Base-by-base conservation (phyloP, 2,329 filamentous ascomycete genomes). In the Lachnellula cervina region DNA sequence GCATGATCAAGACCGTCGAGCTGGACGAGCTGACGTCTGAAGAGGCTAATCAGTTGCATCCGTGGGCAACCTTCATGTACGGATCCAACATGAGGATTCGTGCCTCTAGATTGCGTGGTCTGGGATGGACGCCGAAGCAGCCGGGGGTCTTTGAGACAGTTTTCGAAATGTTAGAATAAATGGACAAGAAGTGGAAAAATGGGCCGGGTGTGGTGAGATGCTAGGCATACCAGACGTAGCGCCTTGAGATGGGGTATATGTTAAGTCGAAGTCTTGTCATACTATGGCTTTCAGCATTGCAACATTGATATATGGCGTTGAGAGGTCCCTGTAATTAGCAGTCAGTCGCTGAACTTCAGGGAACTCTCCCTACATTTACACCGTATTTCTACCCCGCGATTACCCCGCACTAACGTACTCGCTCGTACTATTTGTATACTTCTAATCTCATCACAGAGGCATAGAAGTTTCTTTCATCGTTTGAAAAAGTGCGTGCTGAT, bases 1-100 rank as follows among this genome's bases (percentile, higher is more conserved):
- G 77, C 1, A 69, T 78, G 32, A 72, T 81, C 21, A 21, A 17
- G 7, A 53, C 38, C 2, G 45, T 14, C 11, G 62, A 62, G 42
- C 42, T 64, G 4, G 63, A 65, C 5, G 17, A 51, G 8, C 21
- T 64, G 8, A 49, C 25, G 8, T 52, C 25, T 2, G 58, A 64
- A 17, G 48, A 64, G 28, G 58, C 45, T 13, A 23, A 40, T 9
- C 40, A 43, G 14, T 3, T 64, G 14, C 60, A 65, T 56, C 55
- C 55, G 34, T 64, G 51, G 44, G 59, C 44, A 2, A 34, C 40
- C 6, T 3, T 63, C 11, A 8, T 63, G n/a, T 62, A 52, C 38
- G 62, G 55, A 6, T n/a, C 50, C 1, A 65, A 63, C 49, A 56
- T 56, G 50, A 59, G 60, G 21, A 51, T 56, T 48, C 44, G 47